Percentiles rank a stretch among this genome's conserved stretches.
These are phyloP conservation scores for Euphorbia peplus DNA, from an alignment of 345 rosid genomes.

Conservation along the genomic window DNA sequence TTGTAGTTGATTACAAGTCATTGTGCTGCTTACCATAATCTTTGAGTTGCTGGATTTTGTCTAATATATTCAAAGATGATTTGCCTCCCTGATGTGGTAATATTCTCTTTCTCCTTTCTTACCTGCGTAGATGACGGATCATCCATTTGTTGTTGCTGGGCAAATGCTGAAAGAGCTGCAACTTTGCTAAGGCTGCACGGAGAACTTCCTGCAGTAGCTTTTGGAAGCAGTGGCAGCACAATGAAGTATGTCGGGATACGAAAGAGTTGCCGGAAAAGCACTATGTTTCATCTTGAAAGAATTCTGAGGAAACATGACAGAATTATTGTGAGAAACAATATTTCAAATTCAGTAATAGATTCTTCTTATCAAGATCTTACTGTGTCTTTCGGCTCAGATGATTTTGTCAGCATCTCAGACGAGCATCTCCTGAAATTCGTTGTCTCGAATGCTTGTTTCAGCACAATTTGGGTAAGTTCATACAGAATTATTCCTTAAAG, in stretches of 20 bases:
- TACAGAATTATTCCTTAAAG: not conserved
- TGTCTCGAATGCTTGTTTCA: slow-evolving; percentile 46
- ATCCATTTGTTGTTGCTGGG: slow-evolving; percentile 77
- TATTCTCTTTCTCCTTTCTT: not conserved
- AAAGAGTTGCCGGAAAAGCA: slow-evolving; percentile 26
- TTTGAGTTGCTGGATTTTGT: slow-evolving; percentile 6
- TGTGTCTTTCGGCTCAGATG: slow-evolving; percentile 41
- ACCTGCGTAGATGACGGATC: slow-evolving; percentile 72
- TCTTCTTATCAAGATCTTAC: slow-evolving; percentile 50
- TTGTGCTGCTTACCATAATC: not conserved
- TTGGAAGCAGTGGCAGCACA: slow-evolving; percentile 34
- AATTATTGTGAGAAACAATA: slow-evolving; percentile 50
- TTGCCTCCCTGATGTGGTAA: not conserved
- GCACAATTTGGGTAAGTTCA: slow-evolving; percentile 60
- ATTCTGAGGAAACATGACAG: slow-evolving; percentile 49
- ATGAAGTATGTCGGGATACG: slow-evolving; percentile 35
- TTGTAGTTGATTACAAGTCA: not conserved
- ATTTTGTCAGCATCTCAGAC: slow-evolving; percentile 49
- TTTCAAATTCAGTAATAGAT: slow-evolving; percentile 54
- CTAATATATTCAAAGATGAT: not conserved
- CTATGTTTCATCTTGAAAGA: slow-evolving; percentile 47
- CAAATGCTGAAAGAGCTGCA: slow-evolving; percentile 61
- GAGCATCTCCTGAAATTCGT: slow-evolving; percentile 56
- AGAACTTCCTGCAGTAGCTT: slow-evolving; percentile 34
- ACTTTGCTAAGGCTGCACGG: slow-evolving; percentile 67